Conservation (phyloP, 2,329 filamentous ascomycete genomes). For the Zymoseptoria brevis region DNA sequence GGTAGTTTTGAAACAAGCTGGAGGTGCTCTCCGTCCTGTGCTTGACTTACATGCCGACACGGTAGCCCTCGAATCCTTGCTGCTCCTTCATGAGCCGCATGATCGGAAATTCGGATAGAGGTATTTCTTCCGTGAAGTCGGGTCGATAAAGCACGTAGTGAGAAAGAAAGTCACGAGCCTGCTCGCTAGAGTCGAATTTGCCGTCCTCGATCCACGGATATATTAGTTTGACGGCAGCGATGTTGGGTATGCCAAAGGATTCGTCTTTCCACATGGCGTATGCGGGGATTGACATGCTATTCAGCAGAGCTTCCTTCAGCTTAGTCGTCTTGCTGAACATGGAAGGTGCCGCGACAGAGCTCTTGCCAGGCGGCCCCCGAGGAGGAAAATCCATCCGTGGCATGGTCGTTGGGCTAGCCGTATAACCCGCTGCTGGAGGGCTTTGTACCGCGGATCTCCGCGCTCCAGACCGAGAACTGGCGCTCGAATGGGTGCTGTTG, state of each 20-base stretch:
- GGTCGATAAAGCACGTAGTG: constrained; percentile 57
- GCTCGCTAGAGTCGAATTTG: constrained; percentile 30
- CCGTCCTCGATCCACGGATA: constrained; percentile 30
- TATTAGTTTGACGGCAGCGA: constrained; percentile 44
- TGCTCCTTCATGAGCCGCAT: constrained; percentile 55
- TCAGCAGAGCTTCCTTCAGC: constrained; percentile 70
- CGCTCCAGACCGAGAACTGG: constrained; percentile 28
- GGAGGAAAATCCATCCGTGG: constrained; percentile 55
- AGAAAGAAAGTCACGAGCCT: constrained; percentile 45
- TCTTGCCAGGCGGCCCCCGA: constrained; percentile 54
- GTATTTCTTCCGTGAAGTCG: constrained; percentile 54
- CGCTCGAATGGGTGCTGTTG: constrained; percentile 33
- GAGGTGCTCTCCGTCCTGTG: no score
- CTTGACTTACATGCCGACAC: constrained; percentile 49
- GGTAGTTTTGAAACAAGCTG: no score
- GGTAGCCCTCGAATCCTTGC: constrained; percentile 49
- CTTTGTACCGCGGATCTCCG: constrained; percentile 3
- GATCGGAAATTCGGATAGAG: constrained; percentile 58
- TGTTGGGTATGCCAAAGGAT: constrained; percentile 65
- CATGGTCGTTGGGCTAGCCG: constrained; percentile 42
- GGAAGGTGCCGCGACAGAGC: constrained; percentile 52
- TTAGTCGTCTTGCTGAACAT: constrained; percentile 64
- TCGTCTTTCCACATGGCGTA: constrained; percentile 76
- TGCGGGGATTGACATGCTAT: constrained; percentile 66
- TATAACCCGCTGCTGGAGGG: constrained; percentile 23